Percentiles rank a stretch among this genome's conserved stretches.
Conservation (phyloP, 1,284 basidiomycete species). For the Apiotrichum siamense region DNA sequence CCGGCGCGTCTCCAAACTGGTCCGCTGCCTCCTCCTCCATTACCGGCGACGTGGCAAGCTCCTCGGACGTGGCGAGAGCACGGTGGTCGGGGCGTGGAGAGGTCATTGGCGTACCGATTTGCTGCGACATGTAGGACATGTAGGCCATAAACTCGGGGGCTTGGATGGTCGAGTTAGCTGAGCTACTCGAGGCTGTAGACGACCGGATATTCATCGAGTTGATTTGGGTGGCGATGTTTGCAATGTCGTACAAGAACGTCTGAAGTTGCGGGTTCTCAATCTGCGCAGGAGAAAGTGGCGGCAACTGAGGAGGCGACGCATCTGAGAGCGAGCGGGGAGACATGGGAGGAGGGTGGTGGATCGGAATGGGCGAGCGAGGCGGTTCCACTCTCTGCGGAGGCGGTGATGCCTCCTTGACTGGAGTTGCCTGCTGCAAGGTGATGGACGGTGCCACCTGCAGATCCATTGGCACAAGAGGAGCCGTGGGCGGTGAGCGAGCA, state of each 20-base stretch:
- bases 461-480: constrained; percentile 12
- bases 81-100: constrained; percentile 2
- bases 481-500: constrained; percentile 17
- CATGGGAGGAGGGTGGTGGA: not conserved
- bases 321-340: not conserved
- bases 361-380: constrained; percentile 10
- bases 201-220: constrained; percentile 52
- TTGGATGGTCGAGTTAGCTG: constrained; percentile 38
- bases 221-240: constrained; percentile 54
- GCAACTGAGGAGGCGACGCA: constrained; percentile 20
- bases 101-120: constrained; percentile 9
- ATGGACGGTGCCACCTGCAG: constrained; percentile 39
- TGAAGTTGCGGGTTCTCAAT: constrained; percentile 53
- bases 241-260: constrained; percentile 56
- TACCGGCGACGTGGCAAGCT: not conserved
- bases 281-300: constrained; percentile 44
- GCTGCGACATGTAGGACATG: constrained; percentile 30
- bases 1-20: constrained; percentile 55
- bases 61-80: constrained; percentile 20
- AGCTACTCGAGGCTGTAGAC: constrained; percentile 46
- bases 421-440: constrained; percentile 49
- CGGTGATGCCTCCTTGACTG: constrained; percentile 33
- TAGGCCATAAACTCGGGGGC: constrained; percentile 37
- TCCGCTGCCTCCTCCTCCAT: constrained; percentile 20
- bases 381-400: not conserved